A percentile compares a stretch with the other conserved stretches of the same genome.
Evolutionary conservation across 352 stramenopile species (phyloP).

Genomic region (Globisporangium echinulatum): DNA sequence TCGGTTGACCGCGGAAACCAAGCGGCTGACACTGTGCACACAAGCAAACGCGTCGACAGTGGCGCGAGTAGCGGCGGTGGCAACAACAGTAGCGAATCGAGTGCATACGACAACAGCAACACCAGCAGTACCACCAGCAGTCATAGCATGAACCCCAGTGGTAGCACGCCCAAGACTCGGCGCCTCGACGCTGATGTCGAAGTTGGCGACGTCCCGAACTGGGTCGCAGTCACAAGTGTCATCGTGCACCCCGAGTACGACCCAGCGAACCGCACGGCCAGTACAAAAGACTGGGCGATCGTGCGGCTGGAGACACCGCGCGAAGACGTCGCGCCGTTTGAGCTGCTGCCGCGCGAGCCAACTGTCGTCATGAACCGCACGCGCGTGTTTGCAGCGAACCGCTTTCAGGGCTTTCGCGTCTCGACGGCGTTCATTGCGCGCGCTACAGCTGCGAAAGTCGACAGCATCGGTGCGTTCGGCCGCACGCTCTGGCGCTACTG

Average conservation of each 20-base stretch:
- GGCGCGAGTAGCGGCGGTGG: too few relatives aligned
- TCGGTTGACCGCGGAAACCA: too few relatives aligned
- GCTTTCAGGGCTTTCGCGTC: conserved; percentile 12
- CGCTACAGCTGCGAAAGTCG: conserved; percentile 7
- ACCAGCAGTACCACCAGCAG: not conserved
- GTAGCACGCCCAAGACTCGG: not conserved
- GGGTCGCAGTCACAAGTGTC: conserved; percentile 13
- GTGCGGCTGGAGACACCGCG: conserved; percentile 11
- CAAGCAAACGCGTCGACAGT: not conserved
- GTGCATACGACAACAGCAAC: not conserved
- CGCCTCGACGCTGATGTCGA: conserved; percentile 3
- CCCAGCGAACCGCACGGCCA: not conserved
- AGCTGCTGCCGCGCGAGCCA: conserved; percentile 13
- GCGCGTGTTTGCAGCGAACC: conserved; percentile 6
- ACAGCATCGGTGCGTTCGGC: conserved; percentile 8
- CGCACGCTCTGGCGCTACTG: conserved; percentile 20
- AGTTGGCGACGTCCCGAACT: conserved; percentile 18
- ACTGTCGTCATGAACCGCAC: conserved; percentile 8
- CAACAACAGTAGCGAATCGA: not conserved
- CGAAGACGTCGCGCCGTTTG: conserved; percentile 13
- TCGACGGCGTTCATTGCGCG: conserved; percentile 11
- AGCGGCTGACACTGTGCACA: not conserved
- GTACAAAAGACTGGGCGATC: conserved; percentile 19
- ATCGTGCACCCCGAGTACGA: conserved; percentile 20
- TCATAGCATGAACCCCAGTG: not conserved